Conservation (phyloP, 768 basidiomycete genomes). For the Gloeophyllum trabeum region DNA sequence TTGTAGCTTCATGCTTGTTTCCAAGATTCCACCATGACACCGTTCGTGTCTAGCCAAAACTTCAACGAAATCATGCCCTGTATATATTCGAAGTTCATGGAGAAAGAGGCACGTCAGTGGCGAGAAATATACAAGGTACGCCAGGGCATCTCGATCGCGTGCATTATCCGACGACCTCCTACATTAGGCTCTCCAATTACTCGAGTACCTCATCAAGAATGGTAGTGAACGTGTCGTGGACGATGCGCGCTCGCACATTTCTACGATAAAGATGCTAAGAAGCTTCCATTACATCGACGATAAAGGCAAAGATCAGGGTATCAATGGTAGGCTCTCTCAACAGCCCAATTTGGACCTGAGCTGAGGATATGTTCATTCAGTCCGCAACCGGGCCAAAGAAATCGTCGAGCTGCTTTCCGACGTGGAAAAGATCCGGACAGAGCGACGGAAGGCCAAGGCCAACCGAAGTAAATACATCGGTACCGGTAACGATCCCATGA, state of each 20-base stretch:
- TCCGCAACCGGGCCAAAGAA: constrained; percentile 90
- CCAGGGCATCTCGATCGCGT: too few relatives aligned
- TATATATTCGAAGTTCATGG: constrained; percentile 92
- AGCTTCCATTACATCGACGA: constrained; percentile 99
- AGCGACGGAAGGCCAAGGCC: constrained; percentile 85
- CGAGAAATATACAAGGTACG: constrained; percentile 94
- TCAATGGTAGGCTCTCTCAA: constrained; percentile 76
- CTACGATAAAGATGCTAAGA: constrained; percentile 93
- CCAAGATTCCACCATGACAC: neutral
- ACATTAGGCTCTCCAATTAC: constrained; percentile 85
- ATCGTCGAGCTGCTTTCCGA: constrained; percentile 86
- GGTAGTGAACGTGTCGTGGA: constrained; percentile 97
- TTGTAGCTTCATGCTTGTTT: constrained; percentile 17
- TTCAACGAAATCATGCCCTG: constrained; percentile 99
- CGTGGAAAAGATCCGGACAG: constrained; percentile 79
- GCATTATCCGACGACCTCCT: too few relatives aligned
- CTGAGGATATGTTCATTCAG: constrained; percentile 40
- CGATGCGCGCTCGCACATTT: constrained; percentile 89
- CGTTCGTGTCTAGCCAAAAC: constrained; percentile 53
- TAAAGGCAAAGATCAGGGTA: constrained; percentile 95
- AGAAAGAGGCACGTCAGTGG: constrained; percentile 98
- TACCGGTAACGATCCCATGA: constrained; percentile 70
- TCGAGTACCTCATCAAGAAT: constrained; percentile 94
- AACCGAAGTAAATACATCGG: constrained; percentile 90
- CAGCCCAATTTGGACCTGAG: too few relatives aligned